Evolutionary conservation across 768 basidiomycete genomes (phyloP).

Genomic region (Guyanaporus albipodus): DNA sequence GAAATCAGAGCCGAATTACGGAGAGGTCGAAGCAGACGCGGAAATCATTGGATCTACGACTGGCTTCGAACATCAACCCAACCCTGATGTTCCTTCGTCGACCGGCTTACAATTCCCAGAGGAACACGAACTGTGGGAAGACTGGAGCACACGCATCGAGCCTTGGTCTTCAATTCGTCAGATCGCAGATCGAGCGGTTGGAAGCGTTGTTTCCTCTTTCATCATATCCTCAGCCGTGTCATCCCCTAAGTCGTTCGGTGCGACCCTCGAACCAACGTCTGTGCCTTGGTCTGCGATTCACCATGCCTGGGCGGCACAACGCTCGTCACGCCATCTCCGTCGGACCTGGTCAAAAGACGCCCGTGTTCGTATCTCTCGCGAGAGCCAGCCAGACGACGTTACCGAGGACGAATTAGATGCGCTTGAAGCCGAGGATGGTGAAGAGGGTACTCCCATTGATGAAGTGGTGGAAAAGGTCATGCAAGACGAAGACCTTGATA

Average conservation of each 20-base stretch:
- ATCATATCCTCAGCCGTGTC: conserved; percentile 6
- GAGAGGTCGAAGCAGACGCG: conserved; percentile 16
- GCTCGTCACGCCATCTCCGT: conserved; percentile 46
- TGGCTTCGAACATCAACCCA: conserved; percentile 10
- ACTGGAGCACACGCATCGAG: conserved; percentile 70
- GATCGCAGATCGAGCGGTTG: conserved; percentile 75
- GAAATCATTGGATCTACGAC: conserved; percentile 14
- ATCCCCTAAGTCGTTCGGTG: conserved; percentile 19
- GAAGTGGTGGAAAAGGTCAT: conserved; percentile 75
- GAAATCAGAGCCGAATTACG: conserved; percentile 1
- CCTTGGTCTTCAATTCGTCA: conserved; percentile 65
- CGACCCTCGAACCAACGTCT: conserved; percentile 43
- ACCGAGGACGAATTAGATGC: conserved; percentile 30
- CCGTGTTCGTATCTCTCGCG: conserved; percentile 30
- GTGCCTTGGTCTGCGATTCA: conserved; percentile 68
- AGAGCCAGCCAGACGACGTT: conserved; percentile 34
- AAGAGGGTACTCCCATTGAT: conserved; percentile 38
- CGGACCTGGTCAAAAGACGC: conserved; percentile 60
- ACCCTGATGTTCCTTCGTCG: not conserved
- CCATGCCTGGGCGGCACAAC: conserved; percentile 60
- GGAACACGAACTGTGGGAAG: conserved; percentile 43
- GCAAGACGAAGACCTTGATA: conserved; percentile 69
- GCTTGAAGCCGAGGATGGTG: conserved; percentile 33
- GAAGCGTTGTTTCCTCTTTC: conserved; percentile 47
- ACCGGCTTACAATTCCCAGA: conserved; percentile 14